Conservation (phyloP, 2,329 filamentous ascomycete genomes). For the Colletotrichum liaoningense region DNA sequence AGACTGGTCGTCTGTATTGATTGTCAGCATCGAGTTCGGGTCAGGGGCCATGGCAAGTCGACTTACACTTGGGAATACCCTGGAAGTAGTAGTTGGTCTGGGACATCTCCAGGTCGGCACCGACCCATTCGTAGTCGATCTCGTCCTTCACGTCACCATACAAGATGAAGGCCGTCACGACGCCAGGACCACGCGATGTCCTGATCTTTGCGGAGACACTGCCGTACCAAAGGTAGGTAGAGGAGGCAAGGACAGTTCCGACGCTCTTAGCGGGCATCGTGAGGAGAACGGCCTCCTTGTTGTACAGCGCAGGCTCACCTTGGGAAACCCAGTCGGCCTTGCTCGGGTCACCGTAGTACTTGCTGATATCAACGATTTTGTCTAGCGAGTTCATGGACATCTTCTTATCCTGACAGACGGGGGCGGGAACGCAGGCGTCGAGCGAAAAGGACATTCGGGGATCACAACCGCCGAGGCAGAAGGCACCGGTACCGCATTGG, state of each 20-base stretch:
- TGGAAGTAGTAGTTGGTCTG: slow-evolving; percentile 99
- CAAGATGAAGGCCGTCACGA: slow-evolving; percentile 97
- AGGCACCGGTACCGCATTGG: slow-evolving; percentile 92
- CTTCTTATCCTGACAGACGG: slow-evolving; percentile 80
- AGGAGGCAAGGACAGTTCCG: slow-evolving; percentile 86
- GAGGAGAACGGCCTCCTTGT: slow-evolving; percentile 77
- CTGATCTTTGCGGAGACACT: slow-evolving; percentile 88
- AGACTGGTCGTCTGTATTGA: slow-evolving; percentile 75
- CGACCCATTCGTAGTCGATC: slow-evolving; percentile 97
- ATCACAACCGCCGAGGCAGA: slow-evolving; percentile 96
- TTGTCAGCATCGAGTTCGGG: slow-evolving; percentile 36
- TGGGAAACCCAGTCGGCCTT: slow-evolving; percentile 90
- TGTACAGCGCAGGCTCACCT: slow-evolving; percentile 76
- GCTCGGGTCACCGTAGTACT: slow-evolving; percentile 87
- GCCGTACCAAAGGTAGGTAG: slow-evolving; percentile 96
- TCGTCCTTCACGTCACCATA: slow-evolving; percentile 97
- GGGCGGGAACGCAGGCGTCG: slow-evolving; percentile 86
- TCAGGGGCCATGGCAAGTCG: background rate
- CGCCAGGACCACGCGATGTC: slow-evolving; percentile 85
- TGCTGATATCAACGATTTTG: slow-evolving; percentile 75
- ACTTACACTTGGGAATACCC: slow-evolving; percentile 89
- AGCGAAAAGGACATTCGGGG: slow-evolving; percentile 84
- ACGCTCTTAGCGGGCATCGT: slow-evolving; percentile 90
- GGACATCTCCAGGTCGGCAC: slow-evolving; percentile 78
- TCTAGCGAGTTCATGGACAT: slow-evolving; percentile 81